A percentile compares a stretch with the other conserved stretches of the same genome.
Evolutionary conservation across 2,329 filamentous ascomycete species (phyloP).

Genomic region (Aspergillus neotritici): DNA sequence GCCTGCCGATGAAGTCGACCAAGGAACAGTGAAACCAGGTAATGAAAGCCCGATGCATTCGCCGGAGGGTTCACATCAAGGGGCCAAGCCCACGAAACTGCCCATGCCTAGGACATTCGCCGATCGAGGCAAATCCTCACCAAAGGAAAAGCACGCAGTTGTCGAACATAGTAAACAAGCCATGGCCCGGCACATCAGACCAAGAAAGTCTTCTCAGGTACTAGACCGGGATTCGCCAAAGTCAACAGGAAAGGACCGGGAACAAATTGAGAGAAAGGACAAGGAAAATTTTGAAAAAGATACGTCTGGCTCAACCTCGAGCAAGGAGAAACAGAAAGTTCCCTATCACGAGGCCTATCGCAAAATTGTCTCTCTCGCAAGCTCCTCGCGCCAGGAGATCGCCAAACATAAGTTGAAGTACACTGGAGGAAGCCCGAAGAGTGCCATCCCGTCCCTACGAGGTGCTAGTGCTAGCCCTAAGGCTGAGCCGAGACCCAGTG

Average conservation of each 20-base stretch:
- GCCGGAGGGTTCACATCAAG: slow-evolving; percentile 12
- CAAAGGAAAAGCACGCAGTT: slow-evolving; percentile 12
- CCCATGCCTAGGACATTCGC: slow-evolving; percentile 20
- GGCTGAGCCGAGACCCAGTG: slow-evolving; percentile 33
- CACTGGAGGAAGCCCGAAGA: slow-evolving; percentile 3
- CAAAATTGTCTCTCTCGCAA: slow-evolving; percentile 19
- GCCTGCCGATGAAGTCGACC: not conserved
- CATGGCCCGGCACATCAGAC: not conserved
- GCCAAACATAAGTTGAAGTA: slow-evolving; percentile 17
- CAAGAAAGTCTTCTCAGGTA: slow-evolving; percentile 4
- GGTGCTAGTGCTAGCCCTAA: slow-evolving; percentile 34
- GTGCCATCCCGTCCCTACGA: slow-evolving; percentile 8
- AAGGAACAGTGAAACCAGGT: slow-evolving; percentile 5
- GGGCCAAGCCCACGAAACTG: slow-evolving; percentile 23
- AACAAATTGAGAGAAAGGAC: slow-evolving; percentile 26
- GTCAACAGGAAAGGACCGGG: slow-evolving; percentile 18
- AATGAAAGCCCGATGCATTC: slow-evolving; percentile 5
- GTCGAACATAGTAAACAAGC: slow-evolving; percentile 6
- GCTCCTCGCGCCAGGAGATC: slow-evolving; percentile 16
- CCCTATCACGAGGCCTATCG: slow-evolving; percentile 16
- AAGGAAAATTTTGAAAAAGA: slow-evolving; percentile 24
- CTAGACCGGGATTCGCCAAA: slow-evolving; percentile 9
- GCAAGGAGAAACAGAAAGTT: slow-evolving; percentile 19
- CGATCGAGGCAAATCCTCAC: slow-evolving; percentile 14
- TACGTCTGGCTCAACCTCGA: slow-evolving; percentile 13